Evolutionary conservation across 345 rosid species (phyloP), one percentile per base, ranked within the genome.

Genomic region (Eucalyptus decipiens): DNA sequence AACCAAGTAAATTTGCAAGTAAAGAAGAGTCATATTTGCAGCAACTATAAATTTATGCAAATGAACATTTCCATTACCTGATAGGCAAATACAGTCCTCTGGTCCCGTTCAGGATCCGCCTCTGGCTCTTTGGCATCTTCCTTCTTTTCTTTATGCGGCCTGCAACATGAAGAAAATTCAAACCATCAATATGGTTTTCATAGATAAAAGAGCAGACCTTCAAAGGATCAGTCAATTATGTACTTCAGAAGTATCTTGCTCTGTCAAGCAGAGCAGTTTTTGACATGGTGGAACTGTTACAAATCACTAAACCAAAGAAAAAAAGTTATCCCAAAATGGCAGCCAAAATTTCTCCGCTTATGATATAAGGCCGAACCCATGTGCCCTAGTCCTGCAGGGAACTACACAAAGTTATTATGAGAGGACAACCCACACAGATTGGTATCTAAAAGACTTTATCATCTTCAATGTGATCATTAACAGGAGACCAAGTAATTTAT

Each of bases 41-140:
- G 42, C 90, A 86, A 21, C n/a, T 30, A 42, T 51, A 56, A 40
- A 48, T 34, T 65, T 56, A 80, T n/a, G 15, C 48, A 88, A 47
- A 58, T 43, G 51, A 58, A 67, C 24, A 87, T 30, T 45, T 87
- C 56, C 34, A n/a, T 91, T 87, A 98, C 99, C 97, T 98, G 99
- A 94, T 97, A 98, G 40, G 98, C 99, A 94, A 98, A 97, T 48
- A 98, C 99, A 52, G 99, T 98, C 92, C 99, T 96, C 94, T 98
- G 99, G 91, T 98, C 99, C 69, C 99, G 94, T 90, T 98, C 99
- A 89, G 99, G 99, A 95, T 98, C 99, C 92, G 92, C 98, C 93
- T 96, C 99, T 86, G 98, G 96, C 91, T 97, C 99, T 48, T 90
- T 92, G 80, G 14, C 94, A 58, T 96, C 96, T 91, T 97, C 99